Evolutionary conservation across 1,284 basidiomycete species (phyloP).

Genomic region (Bondarzewia mesenterica): DNA sequence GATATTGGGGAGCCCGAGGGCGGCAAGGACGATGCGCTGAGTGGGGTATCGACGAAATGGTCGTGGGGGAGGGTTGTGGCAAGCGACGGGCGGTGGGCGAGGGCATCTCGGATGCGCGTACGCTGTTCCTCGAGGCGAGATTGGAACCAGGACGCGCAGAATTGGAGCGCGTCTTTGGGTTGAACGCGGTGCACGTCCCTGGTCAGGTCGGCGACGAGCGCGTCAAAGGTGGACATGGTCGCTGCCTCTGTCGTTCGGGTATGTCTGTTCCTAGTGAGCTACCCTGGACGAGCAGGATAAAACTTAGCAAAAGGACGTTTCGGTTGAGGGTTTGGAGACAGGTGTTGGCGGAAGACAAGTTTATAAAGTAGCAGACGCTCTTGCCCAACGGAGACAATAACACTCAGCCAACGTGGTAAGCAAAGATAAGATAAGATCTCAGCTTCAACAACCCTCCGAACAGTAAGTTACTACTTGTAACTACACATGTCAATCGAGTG

Average conservation of each 20-base stretch:
- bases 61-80: constrained; percentile 45
- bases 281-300: neutral
- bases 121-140: constrained; percentile 78
- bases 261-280: neutral
- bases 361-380: too few species aligned
- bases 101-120: constrained; percentile 57
- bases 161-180: constrained; percentile 87
- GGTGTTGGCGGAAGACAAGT: too few species aligned
- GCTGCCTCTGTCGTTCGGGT: neutral
- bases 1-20: constrained; percentile 7
- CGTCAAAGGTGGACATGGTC: constrained; percentile 62
- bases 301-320: too few species aligned
- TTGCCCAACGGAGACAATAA: neutral
- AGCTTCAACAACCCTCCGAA: too few species aligned
- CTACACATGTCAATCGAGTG: too few species aligned
- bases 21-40: constrained; percentile 26
- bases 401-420: neutral
- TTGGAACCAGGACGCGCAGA: constrained; percentile 95
- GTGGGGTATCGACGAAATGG: constrained; percentile 49
- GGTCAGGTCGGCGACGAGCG: constrained; percentile 79
- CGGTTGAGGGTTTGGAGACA: too few species aligned
- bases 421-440: too few species aligned
- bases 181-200: constrained; percentile 80
- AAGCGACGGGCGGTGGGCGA: constrained; percentile 40
- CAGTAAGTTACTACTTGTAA: too few species aligned